Conservation (phyloP, 2,329 filamentous ascomycete genomes). For the Aspergillus uvarum region DNA sequence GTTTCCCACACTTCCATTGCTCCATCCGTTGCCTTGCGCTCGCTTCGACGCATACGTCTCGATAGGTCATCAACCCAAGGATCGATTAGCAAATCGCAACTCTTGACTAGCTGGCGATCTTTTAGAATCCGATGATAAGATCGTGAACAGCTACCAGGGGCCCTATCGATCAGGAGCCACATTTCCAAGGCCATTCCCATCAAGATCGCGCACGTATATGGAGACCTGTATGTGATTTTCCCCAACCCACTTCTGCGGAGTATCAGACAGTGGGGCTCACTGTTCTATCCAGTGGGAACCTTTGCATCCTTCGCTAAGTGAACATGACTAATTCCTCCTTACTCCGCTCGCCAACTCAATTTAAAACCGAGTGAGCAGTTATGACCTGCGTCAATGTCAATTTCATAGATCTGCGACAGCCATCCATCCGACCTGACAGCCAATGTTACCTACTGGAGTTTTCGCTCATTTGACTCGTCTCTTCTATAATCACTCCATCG, state of each 20-base stretch:
- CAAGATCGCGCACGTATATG: neutral
- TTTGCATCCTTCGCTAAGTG: no score
- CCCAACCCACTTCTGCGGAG: neutral
- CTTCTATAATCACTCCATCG: neutral
- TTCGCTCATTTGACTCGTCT: neutral
- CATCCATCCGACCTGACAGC: neutral
- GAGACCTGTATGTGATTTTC: neutral
- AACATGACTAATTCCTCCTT: no score
- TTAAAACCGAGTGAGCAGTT: neutral
- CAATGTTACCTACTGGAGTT: neutral
- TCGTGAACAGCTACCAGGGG: neutral
- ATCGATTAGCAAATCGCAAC: neutral
- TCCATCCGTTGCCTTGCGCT: neutral
- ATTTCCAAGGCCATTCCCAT: neutral
- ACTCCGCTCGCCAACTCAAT: no score
- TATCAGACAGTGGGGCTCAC: neutral
- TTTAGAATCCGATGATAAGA: neutral
- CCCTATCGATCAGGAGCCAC: neutral
- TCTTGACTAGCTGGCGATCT: neutral
- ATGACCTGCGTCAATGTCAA: neutral
- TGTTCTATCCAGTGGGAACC: neutral
- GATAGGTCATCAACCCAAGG: neutral
- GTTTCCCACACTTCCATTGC: neutral
- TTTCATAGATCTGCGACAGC: neutral
- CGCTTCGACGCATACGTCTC: neutral